Evolutionary conservation across 2,329 filamentous ascomycete genomes (phyloP).

Genomic region (Cladosporium colombiae): DNA sequence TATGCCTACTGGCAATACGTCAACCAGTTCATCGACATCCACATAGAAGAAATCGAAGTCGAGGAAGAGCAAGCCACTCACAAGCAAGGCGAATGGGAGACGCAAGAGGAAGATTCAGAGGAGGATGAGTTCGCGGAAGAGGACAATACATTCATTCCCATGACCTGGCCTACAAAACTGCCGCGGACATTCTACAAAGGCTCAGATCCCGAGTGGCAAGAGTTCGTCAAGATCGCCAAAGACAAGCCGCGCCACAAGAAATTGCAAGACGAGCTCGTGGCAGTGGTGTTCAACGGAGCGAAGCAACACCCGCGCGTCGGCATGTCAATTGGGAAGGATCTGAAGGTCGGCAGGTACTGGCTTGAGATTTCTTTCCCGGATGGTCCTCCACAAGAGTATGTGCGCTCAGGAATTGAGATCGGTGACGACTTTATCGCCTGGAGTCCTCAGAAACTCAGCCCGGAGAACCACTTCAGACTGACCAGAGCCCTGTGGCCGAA

Average conservation of each 20-base stretch:
- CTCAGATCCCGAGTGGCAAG: slow-evolving; percentile 57
- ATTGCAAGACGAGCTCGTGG: slow-evolving; percentile 44
- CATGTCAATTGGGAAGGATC: slow-evolving; percentile 41
- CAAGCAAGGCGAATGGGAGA: slow-evolving; percentile 30
- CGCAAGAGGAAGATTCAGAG: slow-evolving; percentile 37
- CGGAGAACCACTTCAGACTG: slow-evolving; percentile 44
- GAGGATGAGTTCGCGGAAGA: slow-evolving; percentile 38
- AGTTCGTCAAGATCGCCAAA: slow-evolving; percentile 48
- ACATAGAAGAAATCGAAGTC: slow-evolving; percentile 34
- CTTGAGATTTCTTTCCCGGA: slow-evolving; percentile 52
- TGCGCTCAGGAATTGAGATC: slow-evolving; percentile 48
- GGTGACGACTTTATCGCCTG: slow-evolving; percentile 43
- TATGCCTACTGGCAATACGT: slow-evolving; percentile 31
- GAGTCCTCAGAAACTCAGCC: slow-evolving; percentile 42
- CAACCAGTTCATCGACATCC: slow-evolving; percentile 30
- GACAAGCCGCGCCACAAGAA: slow-evolving; percentile 43
- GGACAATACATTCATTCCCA: slow-evolving; percentile 50
- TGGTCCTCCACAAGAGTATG: slow-evolving; percentile 51
- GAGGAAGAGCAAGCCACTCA: slow-evolving; percentile 24
- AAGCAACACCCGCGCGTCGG: slow-evolving; percentile 36
- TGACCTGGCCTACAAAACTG: slow-evolving; percentile 47
- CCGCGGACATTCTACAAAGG: slow-evolving; percentile 49
- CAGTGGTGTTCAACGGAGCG: slow-evolving; percentile 36
- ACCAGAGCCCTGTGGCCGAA: slow-evolving; percentile 41
- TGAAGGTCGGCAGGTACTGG: slow-evolving; percentile 47